These are phyloP conservation scores for Trichoderma aggressivum DNA, from an alignment of 2,329 filamentous ascomycete species.

Conservation along the genomic window DNA sequence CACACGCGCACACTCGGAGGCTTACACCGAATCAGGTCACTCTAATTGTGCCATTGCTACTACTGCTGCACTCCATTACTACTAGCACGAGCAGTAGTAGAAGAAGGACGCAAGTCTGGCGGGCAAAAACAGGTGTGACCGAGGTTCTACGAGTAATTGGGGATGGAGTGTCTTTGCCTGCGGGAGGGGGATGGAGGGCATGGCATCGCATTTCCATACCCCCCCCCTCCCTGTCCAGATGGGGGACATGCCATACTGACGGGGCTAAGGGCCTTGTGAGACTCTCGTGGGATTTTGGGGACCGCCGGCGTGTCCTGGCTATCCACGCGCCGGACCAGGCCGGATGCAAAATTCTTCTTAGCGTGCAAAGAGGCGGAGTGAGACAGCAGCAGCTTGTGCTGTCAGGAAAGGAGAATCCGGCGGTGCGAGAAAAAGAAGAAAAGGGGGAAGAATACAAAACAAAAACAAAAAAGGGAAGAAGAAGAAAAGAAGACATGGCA, in stretches of 20 bases:
- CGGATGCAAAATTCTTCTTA: neutral
- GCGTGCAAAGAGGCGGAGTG: conserved; percentile 12
- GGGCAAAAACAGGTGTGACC: conserved; percentile 7
- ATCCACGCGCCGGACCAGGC: neutral
- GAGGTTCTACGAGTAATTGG: neutral
- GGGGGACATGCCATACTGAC: neutral
- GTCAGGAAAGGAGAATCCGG: neutral
- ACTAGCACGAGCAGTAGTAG: neutral
- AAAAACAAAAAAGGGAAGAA: neutral
- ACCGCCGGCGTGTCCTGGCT: neutral
- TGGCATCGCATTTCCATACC: neutral
- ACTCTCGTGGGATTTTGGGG: neutral
- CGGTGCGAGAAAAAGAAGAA: neutral
- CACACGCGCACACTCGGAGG: conserved; percentile 9
- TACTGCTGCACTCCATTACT: neutral
- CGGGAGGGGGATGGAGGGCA: neutral
- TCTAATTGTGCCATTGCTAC: neutral
- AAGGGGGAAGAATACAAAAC: neutral
- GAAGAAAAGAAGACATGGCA: neutral
- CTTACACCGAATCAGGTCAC: conserved; percentile 17
- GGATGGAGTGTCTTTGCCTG: neutral
- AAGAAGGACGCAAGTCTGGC: neutral
- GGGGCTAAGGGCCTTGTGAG: neutral
- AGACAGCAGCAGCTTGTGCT: neutral
- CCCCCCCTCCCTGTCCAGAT: conserved; percentile 1